Evolutionary conservation across 306 rosid genomes (phyloP), one percentile per base, ranked within the genome.

Genomic region (Quercus wislizeni): DNA sequence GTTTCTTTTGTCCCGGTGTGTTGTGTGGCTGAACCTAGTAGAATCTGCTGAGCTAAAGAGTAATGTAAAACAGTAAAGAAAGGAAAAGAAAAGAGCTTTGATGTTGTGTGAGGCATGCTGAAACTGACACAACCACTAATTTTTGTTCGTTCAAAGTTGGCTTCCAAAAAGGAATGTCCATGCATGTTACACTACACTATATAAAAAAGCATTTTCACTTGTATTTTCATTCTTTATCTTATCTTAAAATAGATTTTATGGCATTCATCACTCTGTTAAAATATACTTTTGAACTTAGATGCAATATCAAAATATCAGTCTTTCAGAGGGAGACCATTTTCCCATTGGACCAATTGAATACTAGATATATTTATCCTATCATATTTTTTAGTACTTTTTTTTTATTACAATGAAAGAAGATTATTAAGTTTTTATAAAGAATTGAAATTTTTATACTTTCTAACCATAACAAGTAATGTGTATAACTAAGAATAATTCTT

Each of bases 111-210:
- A 80, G 87, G 90, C 95, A 90, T 83, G 97, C 93, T 80, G 56
- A 59, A 68, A 64, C 93, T 92, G 91, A 89, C 96, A 80, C 83
- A 62, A 56, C 95, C 97, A 92, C 96, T 91, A 86, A 75, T 28
- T 77, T 78, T 84, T 85, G 92, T 91, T 92, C 77, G 61, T 82
- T 69, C 77, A 72, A 88, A 88, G 81, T 83, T 78, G 20, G 73
- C 83, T 77, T 76, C 86, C 52, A 71, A 74, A 83, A 87, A 41
- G 74, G 73, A 79, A 73, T 76, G 71, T 84, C 86, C 80, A 79
- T 79, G 75, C 73, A 74, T 75, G 71, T 62, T 64, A n/a, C 31
- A 3, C 10, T 52, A 25, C 33, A 61, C 13, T 56, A 30, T 33
- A 54, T 4, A 64, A 35, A 33, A n/a, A 23, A 17, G 76, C 33